Conservation (phyloP, 495 filamentous ascomycete genomes). For the Aspergillus bridgeri region DNA sequence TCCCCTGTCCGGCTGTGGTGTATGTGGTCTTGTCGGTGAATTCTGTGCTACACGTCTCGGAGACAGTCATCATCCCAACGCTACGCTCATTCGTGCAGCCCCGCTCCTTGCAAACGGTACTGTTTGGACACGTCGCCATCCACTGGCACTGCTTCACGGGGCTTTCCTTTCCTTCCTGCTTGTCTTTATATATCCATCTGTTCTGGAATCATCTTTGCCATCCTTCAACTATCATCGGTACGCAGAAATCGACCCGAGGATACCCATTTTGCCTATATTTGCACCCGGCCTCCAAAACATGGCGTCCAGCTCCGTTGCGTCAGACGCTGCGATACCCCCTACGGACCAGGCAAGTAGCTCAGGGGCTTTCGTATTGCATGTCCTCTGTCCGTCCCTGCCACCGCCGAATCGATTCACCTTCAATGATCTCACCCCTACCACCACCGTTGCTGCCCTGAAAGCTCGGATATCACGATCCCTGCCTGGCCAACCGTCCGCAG, state of each 20-base stretch:
- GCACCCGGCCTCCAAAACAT: background rate
- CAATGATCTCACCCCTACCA: constrained; percentile 46
- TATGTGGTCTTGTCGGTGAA: background rate
- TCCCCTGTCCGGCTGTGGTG: background rate
- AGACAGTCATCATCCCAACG: background rate
- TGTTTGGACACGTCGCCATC: background rate
- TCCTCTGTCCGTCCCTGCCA: constrained; percentile 61
- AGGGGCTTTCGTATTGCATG: constrained; percentile 51
- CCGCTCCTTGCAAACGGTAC: background rate
- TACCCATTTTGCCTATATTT: background rate
- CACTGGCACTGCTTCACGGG: background rate
- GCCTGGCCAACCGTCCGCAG: constrained; percentile 48
- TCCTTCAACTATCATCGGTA: background rate
- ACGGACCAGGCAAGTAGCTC: constrained; percentile 3
- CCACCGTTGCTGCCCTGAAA: constrained; percentile 60
- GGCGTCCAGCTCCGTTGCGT: background rate
- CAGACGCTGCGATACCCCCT: background rate
- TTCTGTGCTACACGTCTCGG: background rate
- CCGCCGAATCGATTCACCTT: constrained; percentile 54
- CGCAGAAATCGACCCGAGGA: background rate
- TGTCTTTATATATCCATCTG: background rate
- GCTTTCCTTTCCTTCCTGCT: background rate
- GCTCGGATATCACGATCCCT: constrained; percentile 54
- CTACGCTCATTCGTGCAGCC: background rate
- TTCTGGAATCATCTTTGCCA: background rate